Conservation (phyloP, 495 filamentous ascomycete genomes). For the Trichoderma orchidacearum region DNA sequence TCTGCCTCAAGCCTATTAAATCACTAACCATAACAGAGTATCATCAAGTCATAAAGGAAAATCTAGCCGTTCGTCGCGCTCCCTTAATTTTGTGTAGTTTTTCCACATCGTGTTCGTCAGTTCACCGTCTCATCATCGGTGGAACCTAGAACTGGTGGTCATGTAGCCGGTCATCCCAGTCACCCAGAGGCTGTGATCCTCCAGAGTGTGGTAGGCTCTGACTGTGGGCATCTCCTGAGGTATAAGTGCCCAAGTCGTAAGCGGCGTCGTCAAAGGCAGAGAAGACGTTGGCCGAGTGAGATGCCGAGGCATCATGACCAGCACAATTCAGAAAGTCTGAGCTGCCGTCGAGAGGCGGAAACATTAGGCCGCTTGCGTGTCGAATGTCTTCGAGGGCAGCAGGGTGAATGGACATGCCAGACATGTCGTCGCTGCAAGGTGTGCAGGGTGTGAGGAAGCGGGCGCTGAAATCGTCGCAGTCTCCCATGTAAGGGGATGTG, state of each 20-base stretch:
- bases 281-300: not conserved
- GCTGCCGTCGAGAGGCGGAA: not conserved
- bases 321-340: not conserved
- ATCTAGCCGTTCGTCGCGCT: not conserved
- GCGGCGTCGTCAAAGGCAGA: constrained; percentile 3
- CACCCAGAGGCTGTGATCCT: not conserved
- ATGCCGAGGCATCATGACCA: not conserved
- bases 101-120: not conserved
- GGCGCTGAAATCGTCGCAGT: constrained; percentile 6
- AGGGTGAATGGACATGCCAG: constrained; percentile 11
- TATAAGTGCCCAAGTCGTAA: not conserved
- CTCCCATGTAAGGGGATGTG: not conserved
- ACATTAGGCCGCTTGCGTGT: not conserved
- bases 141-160: not conserved
- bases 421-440: constrained; percentile 31
- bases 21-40: not conserved
- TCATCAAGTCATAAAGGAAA: constrained; percentile 2
- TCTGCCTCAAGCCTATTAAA: not conserved
- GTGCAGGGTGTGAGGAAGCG: constrained; percentile 27
- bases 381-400: not conserved
- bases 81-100: not conserved
- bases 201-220: not conserved
- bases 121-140: not conserved
- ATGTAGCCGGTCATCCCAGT: constrained; percentile 1
- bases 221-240: not conserved